phyloP scores from a whole-genome alignment of 106 monocot genomes.

The Narthecium ossifragum region DNA sequence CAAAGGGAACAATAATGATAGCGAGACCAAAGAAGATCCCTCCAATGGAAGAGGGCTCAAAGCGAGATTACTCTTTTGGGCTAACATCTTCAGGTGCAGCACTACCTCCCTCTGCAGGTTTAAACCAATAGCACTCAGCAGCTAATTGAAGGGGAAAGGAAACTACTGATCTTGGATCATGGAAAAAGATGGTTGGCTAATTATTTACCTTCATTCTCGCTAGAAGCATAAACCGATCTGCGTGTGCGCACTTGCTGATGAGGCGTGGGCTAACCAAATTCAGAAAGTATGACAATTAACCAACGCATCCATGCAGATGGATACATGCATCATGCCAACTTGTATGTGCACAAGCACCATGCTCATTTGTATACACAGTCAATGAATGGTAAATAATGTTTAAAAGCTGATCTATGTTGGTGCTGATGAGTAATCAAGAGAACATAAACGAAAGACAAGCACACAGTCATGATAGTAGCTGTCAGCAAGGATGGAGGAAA shows the following conservation, averaged over 20 bases:
- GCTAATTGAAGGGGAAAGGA: neutral
- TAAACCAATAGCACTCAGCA: neutral
- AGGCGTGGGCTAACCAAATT: slow-evolving; percentile 60
- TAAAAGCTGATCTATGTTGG: no score
- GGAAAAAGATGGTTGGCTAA: neutral
- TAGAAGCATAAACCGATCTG: slow-evolving; percentile 60
- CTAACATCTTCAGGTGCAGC: slow-evolving; percentile 35
- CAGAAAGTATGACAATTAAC: neutral
- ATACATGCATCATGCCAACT: neutral
- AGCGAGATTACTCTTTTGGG: slow-evolving; percentile 13
- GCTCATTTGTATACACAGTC: neutral
- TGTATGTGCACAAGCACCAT: neutral
- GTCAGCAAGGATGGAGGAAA: neutral
- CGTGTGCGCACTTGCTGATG: slow-evolving; percentile 78
- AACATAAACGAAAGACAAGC: neutral
- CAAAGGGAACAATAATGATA: no score
- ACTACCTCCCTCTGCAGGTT: slow-evolving; percentile 37
- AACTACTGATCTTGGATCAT: no score
- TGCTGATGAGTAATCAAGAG: neutral
- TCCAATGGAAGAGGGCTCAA: no score
- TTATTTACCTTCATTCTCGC: slow-evolving; percentile 60
- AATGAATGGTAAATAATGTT: neutral
- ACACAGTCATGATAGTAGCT: no score
- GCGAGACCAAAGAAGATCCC: no score
- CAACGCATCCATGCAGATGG: neutral